Conservation (phyloP, 257 asterid species). For the Gynochthodes officinalis region DNA sequence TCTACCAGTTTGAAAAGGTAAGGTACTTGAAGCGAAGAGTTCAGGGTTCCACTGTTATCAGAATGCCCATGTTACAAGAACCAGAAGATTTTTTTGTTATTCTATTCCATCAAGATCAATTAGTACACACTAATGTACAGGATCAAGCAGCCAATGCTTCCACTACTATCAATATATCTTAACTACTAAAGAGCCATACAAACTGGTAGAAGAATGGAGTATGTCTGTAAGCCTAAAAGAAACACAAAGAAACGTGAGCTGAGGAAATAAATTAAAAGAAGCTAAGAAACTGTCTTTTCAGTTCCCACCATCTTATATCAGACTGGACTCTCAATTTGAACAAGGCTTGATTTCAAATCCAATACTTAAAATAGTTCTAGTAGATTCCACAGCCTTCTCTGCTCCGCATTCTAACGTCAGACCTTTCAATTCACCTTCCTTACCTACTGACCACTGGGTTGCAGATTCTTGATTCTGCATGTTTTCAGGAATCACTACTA, state of each 20-base stretch:
- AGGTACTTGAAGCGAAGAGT: neutral
- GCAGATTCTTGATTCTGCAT: conserved; percentile 33
- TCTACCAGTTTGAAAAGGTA: neutral
- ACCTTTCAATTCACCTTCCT: conserved; percentile 51
- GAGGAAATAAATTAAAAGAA: conserved; percentile 13
- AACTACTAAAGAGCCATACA: conserved; percentile 7
- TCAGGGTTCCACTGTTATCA: neutral
- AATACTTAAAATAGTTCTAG: conserved; percentile 61
- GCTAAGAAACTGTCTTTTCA: conserved; percentile 17
- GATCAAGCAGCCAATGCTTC: neutral
- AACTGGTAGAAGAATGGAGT: conserved; percentile 8
- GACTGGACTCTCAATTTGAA: conserved; percentile 27
- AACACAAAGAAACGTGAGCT: neutral
- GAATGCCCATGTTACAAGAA: neutral
- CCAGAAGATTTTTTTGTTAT: conserved; percentile 10
- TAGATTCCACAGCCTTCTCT: conserved; percentile 43
- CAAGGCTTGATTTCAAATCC: conserved; percentile 84
- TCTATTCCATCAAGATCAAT: conserved; percentile 9
- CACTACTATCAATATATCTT: neutral
- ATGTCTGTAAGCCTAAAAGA: neutral
- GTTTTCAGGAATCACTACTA: conserved; percentile 25
- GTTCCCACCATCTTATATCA: conserved; percentile 8
- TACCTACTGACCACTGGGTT: conserved; percentile 59
- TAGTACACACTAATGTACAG: conserved; percentile 14
- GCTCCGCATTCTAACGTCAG: conserved; percentile 40